Conservation (phyloP, 805 yeast genomes). For the Pichia scutulata region DNA sequence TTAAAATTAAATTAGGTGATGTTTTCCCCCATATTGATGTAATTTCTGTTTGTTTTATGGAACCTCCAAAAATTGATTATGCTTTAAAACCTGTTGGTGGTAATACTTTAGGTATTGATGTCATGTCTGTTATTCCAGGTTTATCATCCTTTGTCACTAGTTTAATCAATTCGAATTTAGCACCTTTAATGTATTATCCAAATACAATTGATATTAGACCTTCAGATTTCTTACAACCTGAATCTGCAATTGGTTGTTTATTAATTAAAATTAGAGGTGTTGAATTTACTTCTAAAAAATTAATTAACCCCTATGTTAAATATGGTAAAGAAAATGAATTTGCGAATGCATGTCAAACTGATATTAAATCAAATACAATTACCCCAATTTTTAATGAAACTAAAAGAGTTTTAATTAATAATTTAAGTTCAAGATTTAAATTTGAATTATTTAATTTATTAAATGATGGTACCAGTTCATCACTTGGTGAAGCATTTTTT, state of each 20-base stretch:
- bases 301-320: constrained; percentile 42
- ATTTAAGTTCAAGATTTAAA: constrained; percentile 48
- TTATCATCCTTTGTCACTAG: constrained; percentile 63
- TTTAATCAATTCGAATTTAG: constrained; percentile 59
- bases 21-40: constrained; percentile 72
- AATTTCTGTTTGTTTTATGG: constrained; percentile 65
- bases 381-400: constrained; percentile 64
- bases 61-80: constrained; percentile 73
- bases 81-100: constrained; percentile 84
- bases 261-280: constrained; percentile 56
- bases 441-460: constrained; percentile 47
- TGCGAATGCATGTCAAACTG: constrained; percentile 34
- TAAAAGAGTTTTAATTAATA: constrained; percentile 48
- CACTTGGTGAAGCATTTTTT: constrained; percentile 43
- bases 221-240: constrained; percentile 59
- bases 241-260: constrained; percentile 64
- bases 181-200: constrained; percentile 79
- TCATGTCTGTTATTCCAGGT: constrained; percentile 80
- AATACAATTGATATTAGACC: constrained; percentile 70
- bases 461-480: constrained; percentile 46
- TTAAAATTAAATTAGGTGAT: constrained; percentile 52
- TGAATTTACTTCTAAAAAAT: constrained; percentile 35
- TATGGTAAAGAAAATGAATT: constrained; percentile 31
- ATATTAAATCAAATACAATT: constrained; percentile 46
- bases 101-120: constrained; percentile 78